Percentiles rank a stretch among this genome's conserved stretches.
These are phyloP conservation scores for Glutinoglossum americanum DNA, from an alignment of 495 filamentous ascomycete species.

Conservation along the genomic window DNA sequence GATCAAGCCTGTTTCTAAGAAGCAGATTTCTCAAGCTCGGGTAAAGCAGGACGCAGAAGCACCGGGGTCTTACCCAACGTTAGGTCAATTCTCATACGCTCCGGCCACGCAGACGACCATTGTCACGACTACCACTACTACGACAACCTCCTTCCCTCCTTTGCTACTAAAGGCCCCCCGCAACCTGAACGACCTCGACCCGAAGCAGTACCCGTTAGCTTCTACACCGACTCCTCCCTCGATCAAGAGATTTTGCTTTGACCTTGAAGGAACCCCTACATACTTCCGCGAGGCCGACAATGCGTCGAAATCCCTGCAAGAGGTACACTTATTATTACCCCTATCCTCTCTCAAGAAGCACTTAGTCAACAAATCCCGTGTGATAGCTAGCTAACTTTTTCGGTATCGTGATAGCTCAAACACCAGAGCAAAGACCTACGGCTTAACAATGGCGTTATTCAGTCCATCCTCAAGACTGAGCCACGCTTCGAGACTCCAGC, in stretches of 20 bases:
- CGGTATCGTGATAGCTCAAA: constrained; percentile 19
- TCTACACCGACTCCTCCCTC: constrained; percentile 54
- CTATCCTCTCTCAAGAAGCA: too few species aligned
- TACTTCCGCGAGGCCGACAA: constrained; percentile 47
- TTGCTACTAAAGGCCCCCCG: constrained; percentile 55
- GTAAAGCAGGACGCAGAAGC: not conserved
- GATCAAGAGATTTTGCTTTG: constrained; percentile 51
- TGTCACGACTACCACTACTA: constrained; percentile 87
- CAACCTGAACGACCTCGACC: constrained; percentile 51
- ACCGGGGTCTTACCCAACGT: constrained; percentile 14
- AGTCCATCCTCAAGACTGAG: constrained; percentile 20
- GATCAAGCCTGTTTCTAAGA: not conserved
- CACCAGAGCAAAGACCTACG: constrained; percentile 27
- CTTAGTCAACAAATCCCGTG: not conserved
- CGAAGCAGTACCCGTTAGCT: constrained; percentile 79
- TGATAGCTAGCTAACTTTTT: constrained; percentile 6
- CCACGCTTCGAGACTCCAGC: constrained; percentile 10
- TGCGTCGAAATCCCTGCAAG: constrained; percentile 25
- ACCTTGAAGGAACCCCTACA: constrained; percentile 40
- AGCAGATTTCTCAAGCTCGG: not conserved
- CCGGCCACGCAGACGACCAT: constrained; percentile 55
- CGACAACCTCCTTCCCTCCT: constrained; percentile 73
- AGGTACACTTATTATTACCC: constrained; percentile 25
- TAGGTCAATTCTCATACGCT: constrained; percentile 48
- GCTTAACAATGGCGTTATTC: constrained; percentile 33